A percentile compares a stretch with the other conserved stretches of the same genome.
Evolutionary conservation across 2,329 filamentous ascomycete genomes (phyloP).

Genomic region (Paraphaeosphaeria minitans): DNA sequence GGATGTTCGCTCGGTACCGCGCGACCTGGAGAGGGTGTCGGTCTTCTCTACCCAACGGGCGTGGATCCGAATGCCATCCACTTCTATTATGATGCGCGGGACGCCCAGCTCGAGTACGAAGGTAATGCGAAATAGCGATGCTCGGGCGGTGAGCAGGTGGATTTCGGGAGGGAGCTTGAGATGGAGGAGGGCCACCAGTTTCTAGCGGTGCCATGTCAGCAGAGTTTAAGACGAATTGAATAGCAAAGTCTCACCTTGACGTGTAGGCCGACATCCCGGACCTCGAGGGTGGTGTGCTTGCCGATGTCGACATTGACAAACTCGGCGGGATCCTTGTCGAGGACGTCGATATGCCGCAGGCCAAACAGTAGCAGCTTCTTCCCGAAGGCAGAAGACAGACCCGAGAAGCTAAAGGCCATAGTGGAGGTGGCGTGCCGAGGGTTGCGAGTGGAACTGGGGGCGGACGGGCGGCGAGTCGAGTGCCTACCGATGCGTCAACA

Average conservation of each 20-base stretch:
- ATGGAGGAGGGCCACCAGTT: slow-evolving; percentile 74
- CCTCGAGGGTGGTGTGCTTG: slow-evolving; percentile 79
- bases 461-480: slow-evolving; percentile 27
- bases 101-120: slow-evolving; percentile 88
- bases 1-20: slow-evolving; percentile 7
- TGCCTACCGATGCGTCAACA: slow-evolving; percentile 34
- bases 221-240: background rate
- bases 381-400: slow-evolving; percentile 79
- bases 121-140: slow-evolving; percentile 77
- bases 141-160: slow-evolving; percentile 73
- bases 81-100: slow-evolving; percentile 79
- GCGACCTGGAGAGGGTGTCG: slow-evolving; percentile 12
- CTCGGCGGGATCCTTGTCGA: slow-evolving; percentile 86
- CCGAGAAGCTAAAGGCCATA: slow-evolving; percentile 65
- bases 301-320: slow-evolving; percentile 86
- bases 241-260: slow-evolving; percentile 65
- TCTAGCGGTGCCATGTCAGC: slow-evolving; percentile 58
- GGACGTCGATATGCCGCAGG: slow-evolving; percentile 78
- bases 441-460: slow-evolving; percentile 9
- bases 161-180: slow-evolving; percentile 70
- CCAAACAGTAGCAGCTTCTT: slow-evolving; percentile 89
- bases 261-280: slow-evolving; percentile 83
- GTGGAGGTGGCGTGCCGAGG: slow-evolving; percentile 18
- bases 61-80: slow-evolving; percentile 78
- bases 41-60: slow-evolving; percentile 32